Base-by-base conservation (phyloP, 371 early-diverging fungal genomes). In the Nosema granulosis region DNA sequence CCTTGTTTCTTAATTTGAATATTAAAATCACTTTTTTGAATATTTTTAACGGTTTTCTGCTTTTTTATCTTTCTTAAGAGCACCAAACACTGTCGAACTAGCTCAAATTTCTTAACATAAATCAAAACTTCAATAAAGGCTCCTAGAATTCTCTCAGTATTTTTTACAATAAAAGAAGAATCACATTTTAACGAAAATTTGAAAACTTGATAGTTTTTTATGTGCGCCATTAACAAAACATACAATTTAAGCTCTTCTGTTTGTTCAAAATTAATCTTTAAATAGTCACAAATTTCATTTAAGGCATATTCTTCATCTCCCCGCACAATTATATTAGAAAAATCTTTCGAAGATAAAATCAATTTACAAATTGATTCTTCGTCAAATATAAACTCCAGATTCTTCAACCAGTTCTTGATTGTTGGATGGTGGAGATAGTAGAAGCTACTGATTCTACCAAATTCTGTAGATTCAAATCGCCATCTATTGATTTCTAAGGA, bases 161-260 rank as follows among this genome's bases (percentile, higher is more conserved):
- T 80, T 50, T 83, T 68, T 18, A 74, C 37, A 6, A 83, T 72
- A 75, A 62, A 80, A 12, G 38, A 31, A 22, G 22, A 6, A 57
- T 83, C 83, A 71, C 78, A 80, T 43, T 43, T 34, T 51, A 83
- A 70, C 20, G 83, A 79, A 71, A 80, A 83, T 22, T 61, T 20
- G 11, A n/a, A 26, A n/a, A 79, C 12, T 13, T 38, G 50, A 54
- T 24, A 49, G 26, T 72, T 72, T 28, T 59, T 67, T n/a, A 79
- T 68, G 50, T 68, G 29, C 0, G 74, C 43, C 3, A 51, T 51
- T n/a, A 67, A 24, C 28, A 82, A 62, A 32, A 73, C 56, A 35
- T 54, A 58, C 11, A 74, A 50, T 71, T 82, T 82, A 56, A 20
- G 71, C 16, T 34, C 59, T n/a, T 38, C 13, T 9, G 52, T 58